Evolutionary conservation across 2,329 filamentous ascomycete species (phyloP).

Genomic region (Dactylellina cionopaga): DNA sequence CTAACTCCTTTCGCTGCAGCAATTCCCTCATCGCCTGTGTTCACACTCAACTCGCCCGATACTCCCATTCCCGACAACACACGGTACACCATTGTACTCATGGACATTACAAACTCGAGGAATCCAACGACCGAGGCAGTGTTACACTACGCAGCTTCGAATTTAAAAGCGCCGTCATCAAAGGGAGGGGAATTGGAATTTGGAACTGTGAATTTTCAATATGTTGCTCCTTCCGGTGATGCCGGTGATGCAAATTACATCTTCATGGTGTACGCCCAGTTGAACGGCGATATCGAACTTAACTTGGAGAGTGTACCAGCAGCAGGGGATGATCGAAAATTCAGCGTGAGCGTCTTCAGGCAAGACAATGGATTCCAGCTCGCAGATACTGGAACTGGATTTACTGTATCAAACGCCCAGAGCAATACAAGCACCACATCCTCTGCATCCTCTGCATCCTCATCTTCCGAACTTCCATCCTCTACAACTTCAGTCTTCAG

Average conservation of each 20-base stretch:
- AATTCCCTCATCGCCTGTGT: constrained; percentile 34
- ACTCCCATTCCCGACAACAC: constrained; percentile 39
- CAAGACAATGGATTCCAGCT: constrained; percentile 39
- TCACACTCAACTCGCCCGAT: constrained; percentile 30
- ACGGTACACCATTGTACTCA: constrained; percentile 39
- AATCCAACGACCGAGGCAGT: constrained; percentile 30
- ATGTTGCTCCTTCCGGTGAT: constrained; percentile 5
- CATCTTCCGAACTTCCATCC: too few relatives aligned
- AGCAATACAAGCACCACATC: neutral
- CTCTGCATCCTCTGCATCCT: too few relatives aligned
- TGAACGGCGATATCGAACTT: constrained; percentile 32
- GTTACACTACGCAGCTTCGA: constrained; percentile 40
- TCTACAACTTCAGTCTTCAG: neutral
- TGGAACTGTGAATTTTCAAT: constrained; percentile 37
- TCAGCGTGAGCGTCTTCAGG: constrained; percentile 40
- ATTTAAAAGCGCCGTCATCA: constrained; percentile 11
- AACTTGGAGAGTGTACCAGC: constrained; percentile 26
- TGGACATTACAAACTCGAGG: constrained; percentile 39
- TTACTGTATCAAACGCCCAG: constrained; percentile 15
- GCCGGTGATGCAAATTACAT: constrained; percentile 14
- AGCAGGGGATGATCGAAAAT: constrained; percentile 17
- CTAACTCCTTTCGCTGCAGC: constrained; percentile 17
- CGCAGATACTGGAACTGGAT: constrained; percentile 32
- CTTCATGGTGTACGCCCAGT: constrained; percentile 32
- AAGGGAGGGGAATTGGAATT: constrained; percentile 27